These are phyloP conservation scores for Penicillium angulare DNA, from an alignment of 495 filamentous ascomycete species.

Conservation along the genomic window DNA sequence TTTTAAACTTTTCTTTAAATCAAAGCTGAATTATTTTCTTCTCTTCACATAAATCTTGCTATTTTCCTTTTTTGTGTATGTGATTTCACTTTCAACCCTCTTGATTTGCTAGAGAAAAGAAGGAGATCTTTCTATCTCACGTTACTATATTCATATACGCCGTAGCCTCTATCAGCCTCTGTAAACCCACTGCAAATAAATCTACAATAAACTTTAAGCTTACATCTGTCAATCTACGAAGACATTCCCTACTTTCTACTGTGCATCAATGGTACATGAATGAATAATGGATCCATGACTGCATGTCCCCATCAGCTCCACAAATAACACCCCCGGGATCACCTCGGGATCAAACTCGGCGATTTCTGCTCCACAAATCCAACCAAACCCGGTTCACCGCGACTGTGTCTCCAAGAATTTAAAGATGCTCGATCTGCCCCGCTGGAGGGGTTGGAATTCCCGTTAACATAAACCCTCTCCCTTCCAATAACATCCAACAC, in stretches of 20 bases:
- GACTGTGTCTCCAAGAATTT: background rate
- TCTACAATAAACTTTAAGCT: no score
- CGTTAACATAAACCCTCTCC: background rate
- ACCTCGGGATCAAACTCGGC: slow-evolving; percentile 14
- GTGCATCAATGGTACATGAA: no score
- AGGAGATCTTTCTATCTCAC: no score
- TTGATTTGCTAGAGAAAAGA: background rate
- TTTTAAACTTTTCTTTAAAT: slow-evolving; percentile 13
- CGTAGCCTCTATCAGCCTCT: no score
- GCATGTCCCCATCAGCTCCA: background rate
- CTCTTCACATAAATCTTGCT: background rate
- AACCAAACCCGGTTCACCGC: slow-evolving; percentile 7
- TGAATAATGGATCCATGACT: no score
- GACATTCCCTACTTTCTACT: no score
- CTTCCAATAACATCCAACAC: background rate
- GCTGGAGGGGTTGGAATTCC: slow-evolving; percentile 3
- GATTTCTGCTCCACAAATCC: slow-evolving; percentile 9
- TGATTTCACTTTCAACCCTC: background rate
- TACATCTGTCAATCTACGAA: no score
- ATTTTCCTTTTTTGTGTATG: background rate
- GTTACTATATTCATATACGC: no score
- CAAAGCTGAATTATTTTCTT: slow-evolving; percentile 13
- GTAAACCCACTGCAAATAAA: no score
- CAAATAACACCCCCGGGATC: slow-evolving; percentile 13
- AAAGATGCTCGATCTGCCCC: slow-evolving; percentile 6